Conservation (phyloP, 805 yeast species). For the Metschnikowia kofuensis region DNA sequence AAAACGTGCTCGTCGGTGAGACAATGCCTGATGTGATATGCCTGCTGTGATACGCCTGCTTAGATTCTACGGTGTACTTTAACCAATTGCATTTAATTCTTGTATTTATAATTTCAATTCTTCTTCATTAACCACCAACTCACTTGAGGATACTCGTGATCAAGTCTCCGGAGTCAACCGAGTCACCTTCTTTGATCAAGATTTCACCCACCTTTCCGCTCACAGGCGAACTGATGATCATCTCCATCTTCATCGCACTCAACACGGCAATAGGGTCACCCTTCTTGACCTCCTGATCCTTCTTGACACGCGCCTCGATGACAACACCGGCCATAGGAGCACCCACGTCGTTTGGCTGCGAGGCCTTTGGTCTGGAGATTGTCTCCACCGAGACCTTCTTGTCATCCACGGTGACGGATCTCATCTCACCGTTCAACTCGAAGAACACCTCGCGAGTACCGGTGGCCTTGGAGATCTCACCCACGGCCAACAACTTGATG, state of each 20-base stretch:
- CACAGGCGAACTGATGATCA: constrained; percentile 92
- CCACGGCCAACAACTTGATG: constrained; percentile 87
- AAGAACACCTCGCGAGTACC: constrained; percentile 96
- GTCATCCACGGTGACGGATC: constrained; percentile 91
- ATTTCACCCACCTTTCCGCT: constrained; percentile 81
- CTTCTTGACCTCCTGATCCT: constrained; percentile 86
- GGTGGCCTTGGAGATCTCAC: constrained; percentile 78
- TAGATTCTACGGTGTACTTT: no score
- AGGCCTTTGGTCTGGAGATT: constrained; percentile 87
- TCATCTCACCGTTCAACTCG: constrained; percentile 97
- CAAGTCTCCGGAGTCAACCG: constrained; percentile 92
- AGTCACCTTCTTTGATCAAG: constrained; percentile 82
- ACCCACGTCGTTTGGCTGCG: constrained; percentile 89
- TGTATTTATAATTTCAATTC: not conserved
- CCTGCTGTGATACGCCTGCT: no score
- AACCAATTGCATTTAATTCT: no score
- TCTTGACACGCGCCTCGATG: constrained; percentile 88
- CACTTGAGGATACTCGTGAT: constrained; percentile 41
- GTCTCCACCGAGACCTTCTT: constrained; percentile 82
- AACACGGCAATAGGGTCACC: constrained; percentile 94
- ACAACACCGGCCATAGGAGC: constrained; percentile 99
- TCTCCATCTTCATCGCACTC: constrained; percentile 99
- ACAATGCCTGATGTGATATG: no score
- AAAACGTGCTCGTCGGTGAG: not conserved
- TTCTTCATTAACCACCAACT: not conserved